A percentile compares a stretch with the other conserved stretches of the same genome.
Conservation (phyloP, 202 grass and related monocot genomes). For the Saccharum hybrid region DNA sequence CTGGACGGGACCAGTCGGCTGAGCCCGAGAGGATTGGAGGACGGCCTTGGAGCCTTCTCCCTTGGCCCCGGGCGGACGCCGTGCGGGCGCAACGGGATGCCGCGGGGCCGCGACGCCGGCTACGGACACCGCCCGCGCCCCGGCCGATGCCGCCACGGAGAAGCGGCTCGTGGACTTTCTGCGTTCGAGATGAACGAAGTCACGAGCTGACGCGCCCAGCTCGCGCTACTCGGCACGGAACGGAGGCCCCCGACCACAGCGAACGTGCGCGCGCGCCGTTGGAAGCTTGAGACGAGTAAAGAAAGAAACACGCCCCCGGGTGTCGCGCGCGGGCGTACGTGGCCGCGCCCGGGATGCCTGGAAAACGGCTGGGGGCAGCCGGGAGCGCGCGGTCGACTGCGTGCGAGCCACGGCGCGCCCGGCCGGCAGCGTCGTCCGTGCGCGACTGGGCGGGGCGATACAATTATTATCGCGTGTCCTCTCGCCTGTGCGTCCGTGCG, state of each 20-base stretch:
- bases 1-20: background rate
- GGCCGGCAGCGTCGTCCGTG: slow-evolving; percentile 41
- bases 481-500: slow-evolving; percentile 28
- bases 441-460: slow-evolving; percentile 10
- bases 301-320: background rate
- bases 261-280: background rate
- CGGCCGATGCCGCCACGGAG: slow-evolving; percentile 51
- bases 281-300: slow-evolving; percentile 13
- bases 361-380: slow-evolving; percentile 30
- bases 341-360: slow-evolving; percentile 35
- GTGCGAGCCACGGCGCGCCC: slow-evolving; percentile 43
- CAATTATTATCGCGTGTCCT: slow-evolving; percentile 13
- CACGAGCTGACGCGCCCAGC: slow-evolving; percentile 11
- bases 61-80: slow-evolving; percentile 40
- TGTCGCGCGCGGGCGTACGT: slow-evolving; percentile 12
- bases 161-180: slow-evolving; percentile 47
- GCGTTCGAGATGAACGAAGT: slow-evolving; percentile 8
- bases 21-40: background rate
- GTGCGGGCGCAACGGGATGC: slow-evolving; percentile 33
- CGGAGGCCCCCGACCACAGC: background rate
- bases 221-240: background rate
- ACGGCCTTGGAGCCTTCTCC: slow-evolving; percentile 44
- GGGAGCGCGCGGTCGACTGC: slow-evolving; percentile 40
- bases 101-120: slow-evolving; percentile 45
- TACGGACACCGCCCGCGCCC: slow-evolving; percentile 48